Percentiles rank a stretch among this genome's conserved stretches.
phyloP scores from a whole-genome alignment of 768 basidiomycete genomes.

The Crucibulum laeve region DNA sequence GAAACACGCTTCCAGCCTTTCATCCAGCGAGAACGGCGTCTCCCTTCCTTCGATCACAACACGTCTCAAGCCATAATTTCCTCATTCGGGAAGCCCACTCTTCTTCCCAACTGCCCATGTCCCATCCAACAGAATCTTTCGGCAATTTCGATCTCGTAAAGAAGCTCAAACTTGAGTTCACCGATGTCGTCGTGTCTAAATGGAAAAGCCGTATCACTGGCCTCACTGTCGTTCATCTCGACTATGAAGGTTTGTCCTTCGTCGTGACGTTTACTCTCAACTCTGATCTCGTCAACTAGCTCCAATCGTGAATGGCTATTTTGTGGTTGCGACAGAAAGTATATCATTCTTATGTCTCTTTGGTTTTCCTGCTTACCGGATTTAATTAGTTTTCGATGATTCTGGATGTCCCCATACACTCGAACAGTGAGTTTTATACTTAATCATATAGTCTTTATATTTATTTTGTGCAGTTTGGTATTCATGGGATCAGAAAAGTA shows the following conservation, averaged over 20 bases:
- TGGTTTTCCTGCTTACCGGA: constrained; percentile 2
- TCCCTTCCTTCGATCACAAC: constrained; percentile 1
- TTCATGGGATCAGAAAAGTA: constrained; percentile 97
- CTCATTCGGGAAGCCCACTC: constrained; percentile 8
- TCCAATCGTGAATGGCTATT: constrained; percentile 88
- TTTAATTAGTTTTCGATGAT: constrained; percentile 77
- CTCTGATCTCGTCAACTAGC: constrained; percentile 38
- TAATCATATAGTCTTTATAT: constrained; percentile 4
- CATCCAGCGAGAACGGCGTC: constrained; percentile 4
- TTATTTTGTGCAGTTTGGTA: constrained; percentile 50
- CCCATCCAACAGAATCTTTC: constrained; percentile 32
- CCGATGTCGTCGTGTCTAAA: constrained; percentile 79
- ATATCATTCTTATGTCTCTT: constrained; percentile 5
- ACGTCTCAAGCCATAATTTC: constrained; percentile 17
- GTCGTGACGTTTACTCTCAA: constrained; percentile 5
- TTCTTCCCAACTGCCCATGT: constrained; percentile 19
- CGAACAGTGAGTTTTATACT: constrained; percentile 67
- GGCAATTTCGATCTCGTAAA: constrained; percentile 86
- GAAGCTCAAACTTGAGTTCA: constrained; percentile 70
- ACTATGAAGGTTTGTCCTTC: constrained; percentile 71
- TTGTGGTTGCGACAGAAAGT: constrained; percentile 91
- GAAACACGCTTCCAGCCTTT: constrained; percentile 13
- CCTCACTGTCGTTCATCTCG: constrained; percentile 85
- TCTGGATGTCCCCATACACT: constrained; percentile 94
- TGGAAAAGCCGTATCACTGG: constrained; percentile 87